phyloP scores from a whole-genome alignment of 2,329 filamentous ascomycete species.

The Corinectria fuckeliana region DNA sequence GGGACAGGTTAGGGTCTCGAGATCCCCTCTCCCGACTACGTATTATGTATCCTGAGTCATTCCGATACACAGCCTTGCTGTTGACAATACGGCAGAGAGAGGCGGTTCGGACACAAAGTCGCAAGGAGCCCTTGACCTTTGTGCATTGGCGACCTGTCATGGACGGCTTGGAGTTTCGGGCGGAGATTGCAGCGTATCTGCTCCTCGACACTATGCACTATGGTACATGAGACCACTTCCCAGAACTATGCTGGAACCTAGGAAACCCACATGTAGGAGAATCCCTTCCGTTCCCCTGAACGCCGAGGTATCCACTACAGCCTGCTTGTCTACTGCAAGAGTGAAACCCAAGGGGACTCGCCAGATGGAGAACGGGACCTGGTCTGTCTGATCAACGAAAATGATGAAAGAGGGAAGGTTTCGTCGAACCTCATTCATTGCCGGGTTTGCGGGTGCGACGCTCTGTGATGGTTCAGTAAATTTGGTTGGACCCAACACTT shows the following conservation, averaged over 20 bases:
- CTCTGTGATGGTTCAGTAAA: not conserved
- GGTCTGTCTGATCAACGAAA: not conserved
- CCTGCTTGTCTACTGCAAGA: not conserved
- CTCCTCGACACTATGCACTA: conserved; percentile 18
- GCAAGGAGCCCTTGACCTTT: conserved; percentile 2
- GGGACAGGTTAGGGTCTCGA: not conserved
- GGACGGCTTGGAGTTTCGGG: conserved; percentile 6
- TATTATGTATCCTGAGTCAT: not conserved
- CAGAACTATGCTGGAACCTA: not conserved
- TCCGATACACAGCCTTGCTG: not conserved
- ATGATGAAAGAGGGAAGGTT: not conserved
- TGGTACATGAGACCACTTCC: conserved; percentile 15
- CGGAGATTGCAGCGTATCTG: conserved; percentile 12
- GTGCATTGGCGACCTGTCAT: conserved; percentile 8
- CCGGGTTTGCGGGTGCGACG: conserved; percentile 6
- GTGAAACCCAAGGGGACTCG: not conserved
- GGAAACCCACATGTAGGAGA: not conserved
- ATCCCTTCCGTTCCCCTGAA: not conserved
- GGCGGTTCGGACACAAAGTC: not conserved
- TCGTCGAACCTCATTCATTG: not conserved
- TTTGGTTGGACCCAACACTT: not conserved
- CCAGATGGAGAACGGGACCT: not conserved
- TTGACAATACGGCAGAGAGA: not conserved
- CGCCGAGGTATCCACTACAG: not conserved
- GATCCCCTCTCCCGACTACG: not conserved